Percentiles rank a stretch among this genome's conserved stretches.
Evolutionary conservation across 257 asterid genomes (phyloP).

Genomic region (Agastache rugosa): DNA sequence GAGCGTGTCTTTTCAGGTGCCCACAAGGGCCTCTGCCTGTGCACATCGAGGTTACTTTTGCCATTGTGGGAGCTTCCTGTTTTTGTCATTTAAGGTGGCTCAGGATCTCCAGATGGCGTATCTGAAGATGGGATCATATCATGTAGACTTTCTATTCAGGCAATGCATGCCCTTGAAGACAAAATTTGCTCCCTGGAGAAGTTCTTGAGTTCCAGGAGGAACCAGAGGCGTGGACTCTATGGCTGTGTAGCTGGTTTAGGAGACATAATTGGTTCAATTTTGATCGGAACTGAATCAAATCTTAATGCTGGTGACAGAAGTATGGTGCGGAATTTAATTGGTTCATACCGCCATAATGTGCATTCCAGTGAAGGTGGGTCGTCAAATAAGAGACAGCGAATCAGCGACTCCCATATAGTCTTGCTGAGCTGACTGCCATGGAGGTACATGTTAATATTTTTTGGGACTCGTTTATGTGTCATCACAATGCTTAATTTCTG

Average conservation of each 20-base stretch:
- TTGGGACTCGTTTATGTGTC: conserved; percentile 32
- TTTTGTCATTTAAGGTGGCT: conserved; percentile 70
- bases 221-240: conserved; percentile 90
- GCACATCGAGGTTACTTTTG: conserved; percentile 88
- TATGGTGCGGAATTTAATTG: conserved; percentile 84
- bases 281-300: conserved; percentile 80
- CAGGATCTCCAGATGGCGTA: conserved; percentile 53
- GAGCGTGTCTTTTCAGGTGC: conserved; percentile 98
- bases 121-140: conserved; percentile 66
- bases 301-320: conserved; percentile 76
- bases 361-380: conserved; percentile 67
- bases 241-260: conserved; percentile 97
- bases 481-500: conserved; percentile 32
- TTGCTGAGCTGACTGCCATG: conserved; percentile 97
- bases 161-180: conserved; percentile 88
- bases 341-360: conserved; percentile 66
- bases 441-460: conserved; percentile 60
- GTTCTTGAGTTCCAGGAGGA: conserved; percentile 83
- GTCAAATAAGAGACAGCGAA: conserved; percentile 80
- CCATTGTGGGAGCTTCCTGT: conserved; percentile 98
- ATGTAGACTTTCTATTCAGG: conserved; percentile 77
- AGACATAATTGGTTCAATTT: conserved; percentile 85
- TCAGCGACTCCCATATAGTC: conserved; percentile 87
- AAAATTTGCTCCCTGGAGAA: conserved; percentile 90
- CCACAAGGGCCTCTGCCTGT: conserved; percentile 88